Base-by-base conservation (phyloP, 2,329 filamentous ascomycete species). In the Aspergillus sp. region DNA sequence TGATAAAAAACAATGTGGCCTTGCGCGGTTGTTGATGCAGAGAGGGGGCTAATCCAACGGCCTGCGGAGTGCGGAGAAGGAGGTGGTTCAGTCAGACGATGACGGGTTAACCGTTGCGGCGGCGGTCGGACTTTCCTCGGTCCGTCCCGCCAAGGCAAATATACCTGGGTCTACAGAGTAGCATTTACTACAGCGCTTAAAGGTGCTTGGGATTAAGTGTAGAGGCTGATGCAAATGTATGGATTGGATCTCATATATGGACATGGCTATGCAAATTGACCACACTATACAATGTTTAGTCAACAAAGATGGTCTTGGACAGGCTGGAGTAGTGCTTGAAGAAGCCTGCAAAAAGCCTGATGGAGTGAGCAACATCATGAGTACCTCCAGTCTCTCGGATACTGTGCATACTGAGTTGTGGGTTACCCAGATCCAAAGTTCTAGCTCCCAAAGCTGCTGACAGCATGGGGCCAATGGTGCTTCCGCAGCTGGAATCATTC, bases 381-480 rank as follows among this genome's bases (percentile, higher is more conserved):
- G 85, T 82, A 33, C 93, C 93, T 26, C 88, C 87, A 35, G 88
- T 95, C 76, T 97, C 93, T 43, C 93, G 83, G 60, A 96, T 96
- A 62, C 87, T 93, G 71, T 97, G 91, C 93, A 97, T 97, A 63
- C 86, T 90, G 51, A 96, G 74, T 73, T 97, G 91, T 27, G 91
- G 85, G 69, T 96, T 97, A 7, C 91, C 91, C 44, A 97, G 70
- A 69, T 98, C 93, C 36, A 98, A 75, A 2, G 93, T 97, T 49
- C 93, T 78, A 43, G 89, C 83, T 44, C 93, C 93, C 57, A 97
- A 73, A 46, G 85, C 85, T 26, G 91, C 90, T 42, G 86, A 87
- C 37, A 97, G 75, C 83, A 96, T 96, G n/a, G 93, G 93, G 0
- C 93, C 93, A 60, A 98, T 98, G 31, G 93, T 98, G 72, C 88